phyloP scores from a whole-genome alignment of 2,329 filamentous ascomycete genomes.

The Talaromyces verruculosus region DNA sequence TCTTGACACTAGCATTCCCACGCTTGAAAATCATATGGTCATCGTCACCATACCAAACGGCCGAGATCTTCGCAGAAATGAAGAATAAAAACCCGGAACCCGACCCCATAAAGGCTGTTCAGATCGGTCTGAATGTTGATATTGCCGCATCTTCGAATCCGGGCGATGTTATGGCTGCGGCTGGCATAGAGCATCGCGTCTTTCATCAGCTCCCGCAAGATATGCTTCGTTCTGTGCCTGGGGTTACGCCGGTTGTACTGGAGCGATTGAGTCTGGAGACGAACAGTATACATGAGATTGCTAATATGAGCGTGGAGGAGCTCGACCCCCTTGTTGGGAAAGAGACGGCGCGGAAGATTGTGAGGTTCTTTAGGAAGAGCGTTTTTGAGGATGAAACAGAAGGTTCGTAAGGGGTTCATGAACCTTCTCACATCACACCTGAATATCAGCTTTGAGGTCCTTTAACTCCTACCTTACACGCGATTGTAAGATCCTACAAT shows the following conservation, averaged over 20 bases:
- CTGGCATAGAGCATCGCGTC: constrained; percentile 56
- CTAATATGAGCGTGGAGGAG: constrained; percentile 77
- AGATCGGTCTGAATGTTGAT: constrained; percentile 70
- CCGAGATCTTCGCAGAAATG: constrained; percentile 91
- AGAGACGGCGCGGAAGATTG: constrained; percentile 73
- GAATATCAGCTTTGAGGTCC: neutral
- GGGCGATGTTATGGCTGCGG: constrained; percentile 59
- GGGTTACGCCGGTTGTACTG: constrained; percentile 76
- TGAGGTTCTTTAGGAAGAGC: constrained; percentile 73
- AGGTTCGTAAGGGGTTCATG: constrained; percentile 3
- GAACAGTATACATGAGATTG: constrained; percentile 76
- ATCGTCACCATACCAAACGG: constrained; percentile 88
- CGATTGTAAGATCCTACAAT: neutral
- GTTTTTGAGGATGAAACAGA: constrained; percentile 50
- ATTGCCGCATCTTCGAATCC: constrained; percentile 30
- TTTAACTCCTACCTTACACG: neutral
- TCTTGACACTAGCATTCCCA: constrained; percentile 89
- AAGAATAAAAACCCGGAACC: constrained; percentile 89
- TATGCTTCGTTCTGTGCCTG: constrained; percentile 82
- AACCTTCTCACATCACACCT: neutral
- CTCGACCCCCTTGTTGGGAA: constrained; percentile 73
- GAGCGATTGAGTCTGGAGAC: constrained; percentile 69
- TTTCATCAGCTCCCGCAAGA: constrained; percentile 88
- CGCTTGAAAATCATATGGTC: constrained; percentile 91
- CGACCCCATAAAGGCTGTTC: constrained; percentile 82